These are phyloP conservation scores for Wickerhamomyces silvicola DNA, from an alignment of 805 yeast species.

Conservation along the genomic window DNA sequence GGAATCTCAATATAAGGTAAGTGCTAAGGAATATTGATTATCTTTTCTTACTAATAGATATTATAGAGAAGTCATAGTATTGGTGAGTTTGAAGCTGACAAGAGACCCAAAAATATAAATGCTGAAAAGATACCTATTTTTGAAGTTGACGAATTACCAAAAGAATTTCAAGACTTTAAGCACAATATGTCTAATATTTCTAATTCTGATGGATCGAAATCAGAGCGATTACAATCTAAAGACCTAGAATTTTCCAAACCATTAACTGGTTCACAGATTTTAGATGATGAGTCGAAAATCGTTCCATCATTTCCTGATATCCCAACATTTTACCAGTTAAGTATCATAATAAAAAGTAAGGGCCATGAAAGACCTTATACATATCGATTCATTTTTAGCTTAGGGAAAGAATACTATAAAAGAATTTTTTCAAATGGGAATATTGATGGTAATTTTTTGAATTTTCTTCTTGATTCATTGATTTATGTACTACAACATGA, in stretches of 20 bases:
- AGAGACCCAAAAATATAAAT: slow-evolving; percentile 18
- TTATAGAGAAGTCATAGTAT: slow-evolving; percentile 45
- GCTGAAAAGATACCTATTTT: slow-evolving; percentile 28
- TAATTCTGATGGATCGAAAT: too few relatives aligned
- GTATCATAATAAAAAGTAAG: slow-evolving; percentile 32
- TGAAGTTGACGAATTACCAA: slow-evolving; percentile 42
- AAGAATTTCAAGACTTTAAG: too few relatives aligned
- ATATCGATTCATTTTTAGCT: slow-evolving; percentile 30
- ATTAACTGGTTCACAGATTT: too few relatives aligned
- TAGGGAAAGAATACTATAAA: slow-evolving; percentile 22
- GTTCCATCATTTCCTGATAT: slow-evolving; percentile 40
- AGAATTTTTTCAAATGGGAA: slow-evolving; percentile 36
- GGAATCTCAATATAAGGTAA: slow-evolving; percentile 10
- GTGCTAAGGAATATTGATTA: too few relatives aligned
- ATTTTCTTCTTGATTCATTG: slow-evolving; percentile 40
- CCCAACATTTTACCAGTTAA: slow-evolving; percentile 42
- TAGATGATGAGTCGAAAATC: too few relatives aligned
- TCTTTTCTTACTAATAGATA: too few relatives aligned
- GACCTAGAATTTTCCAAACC: too few relatives aligned
- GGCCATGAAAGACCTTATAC: slow-evolving; percentile 22
- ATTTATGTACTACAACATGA: background rate
- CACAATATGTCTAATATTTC: too few relatives aligned
- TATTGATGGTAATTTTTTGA: slow-evolving; percentile 42
- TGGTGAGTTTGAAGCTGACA: slow-evolving; percentile 32
- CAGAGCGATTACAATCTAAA: too few relatives aligned